Evolutionary conservation across 1,139 yeast genomes (phyloP).

Genomic region (Hyphopichia wangnamkhiaoensis): DNA sequence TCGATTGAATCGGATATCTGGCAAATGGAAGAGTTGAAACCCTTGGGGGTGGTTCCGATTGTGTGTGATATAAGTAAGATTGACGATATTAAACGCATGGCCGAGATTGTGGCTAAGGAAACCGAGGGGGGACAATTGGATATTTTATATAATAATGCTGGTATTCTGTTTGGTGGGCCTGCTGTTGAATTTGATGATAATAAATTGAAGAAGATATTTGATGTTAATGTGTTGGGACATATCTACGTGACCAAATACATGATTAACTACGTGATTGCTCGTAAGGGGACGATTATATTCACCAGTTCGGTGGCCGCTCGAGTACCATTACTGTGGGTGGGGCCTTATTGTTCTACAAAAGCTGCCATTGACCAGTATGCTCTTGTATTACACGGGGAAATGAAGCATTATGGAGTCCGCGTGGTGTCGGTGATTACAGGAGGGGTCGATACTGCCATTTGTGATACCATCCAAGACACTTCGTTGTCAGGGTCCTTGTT

Average conservation of each 20-base stretch:
- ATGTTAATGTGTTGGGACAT: constrained; percentile 41
- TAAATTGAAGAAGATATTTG: constrained; percentile 22
- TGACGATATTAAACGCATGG: constrained; percentile 27
- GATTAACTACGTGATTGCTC: constrained; percentile 28
- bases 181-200: constrained; percentile 32
- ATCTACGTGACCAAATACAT: constrained; percentile 38
- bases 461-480: constrained; percentile 16
- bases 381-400: constrained; percentile 19
- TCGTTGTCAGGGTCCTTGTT: constrained; percentile 20
- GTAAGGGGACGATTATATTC: constrained; percentile 39
- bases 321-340: constrained; percentile 37
- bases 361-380: constrained; percentile 33
- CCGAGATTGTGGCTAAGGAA: constrained; percentile 18
- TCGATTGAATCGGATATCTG: constrained; percentile 25
- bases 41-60: constrained; percentile 31
- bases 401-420: constrained; percentile 36
- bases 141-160: constrained; percentile 38
- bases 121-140: constrained; percentile 31
- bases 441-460: constrained; percentile 40
- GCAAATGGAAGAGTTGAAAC: constrained; percentile 25
- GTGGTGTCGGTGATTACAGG: constrained; percentile 44
- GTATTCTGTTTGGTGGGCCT: constrained; percentile 33
- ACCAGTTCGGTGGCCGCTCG: constrained; percentile 39
- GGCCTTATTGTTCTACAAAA: constrained; percentile 36
- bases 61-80: constrained; percentile 34